These are phyloP conservation scores for Bimuria novae-zelandiae DNA, from an alignment of 2,329 filamentous ascomycete species.

Conservation along the genomic window DNA sequence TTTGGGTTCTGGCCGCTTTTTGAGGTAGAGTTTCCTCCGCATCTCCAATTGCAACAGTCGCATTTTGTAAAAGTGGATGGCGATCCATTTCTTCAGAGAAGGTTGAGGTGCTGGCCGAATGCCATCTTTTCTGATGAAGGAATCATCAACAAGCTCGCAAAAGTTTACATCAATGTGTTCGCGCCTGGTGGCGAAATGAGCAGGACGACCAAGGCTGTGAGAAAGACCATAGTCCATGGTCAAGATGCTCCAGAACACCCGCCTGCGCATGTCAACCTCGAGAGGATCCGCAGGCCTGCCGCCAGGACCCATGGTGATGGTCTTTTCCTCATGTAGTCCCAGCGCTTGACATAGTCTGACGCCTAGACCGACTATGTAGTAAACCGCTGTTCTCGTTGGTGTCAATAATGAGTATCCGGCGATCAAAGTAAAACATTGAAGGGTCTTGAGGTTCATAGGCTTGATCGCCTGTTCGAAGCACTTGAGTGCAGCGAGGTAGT, in stretches of 20 bases:
- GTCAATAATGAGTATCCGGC: slow-evolving; percentile 91
- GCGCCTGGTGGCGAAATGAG: slow-evolving; percentile 78
- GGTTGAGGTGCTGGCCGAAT: slow-evolving; percentile 70
- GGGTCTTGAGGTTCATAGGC: slow-evolving; percentile 85
- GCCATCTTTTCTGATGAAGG: slow-evolving; percentile 77
- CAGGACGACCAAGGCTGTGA: slow-evolving; percentile 85
- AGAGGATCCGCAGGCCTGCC: slow-evolving; percentile 69
- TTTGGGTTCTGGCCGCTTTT: slow-evolving; percentile 75
- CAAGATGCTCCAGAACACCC: slow-evolving; percentile 84
- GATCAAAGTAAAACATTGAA: slow-evolving; percentile 87
- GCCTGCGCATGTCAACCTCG: slow-evolving; percentile 85
- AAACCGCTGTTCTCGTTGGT: slow-evolving; percentile 87
- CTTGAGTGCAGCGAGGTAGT: slow-evolving; percentile 87
- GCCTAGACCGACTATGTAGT: slow-evolving; percentile 89
- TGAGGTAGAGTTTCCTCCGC: slow-evolving; percentile 81
- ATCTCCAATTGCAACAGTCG: slow-evolving; percentile 86
- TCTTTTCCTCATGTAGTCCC: slow-evolving; percentile 86
- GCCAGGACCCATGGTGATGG: slow-evolving; percentile 68
- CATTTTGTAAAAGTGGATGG: slow-evolving; percentile 95
- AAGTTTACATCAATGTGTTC: slow-evolving; percentile 86
- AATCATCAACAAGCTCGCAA: slow-evolving; percentile 81
- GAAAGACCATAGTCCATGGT: slow-evolving; percentile 89
- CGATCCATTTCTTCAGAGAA: slow-evolving; percentile 82
- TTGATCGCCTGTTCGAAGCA: slow-evolving; percentile 81
- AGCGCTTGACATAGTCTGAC: slow-evolving; percentile 87